These are phyloP conservation scores for Saitozyma podzolica DNA, from an alignment of 768 basidiomycete genomes.

Conservation along the genomic window DNA sequence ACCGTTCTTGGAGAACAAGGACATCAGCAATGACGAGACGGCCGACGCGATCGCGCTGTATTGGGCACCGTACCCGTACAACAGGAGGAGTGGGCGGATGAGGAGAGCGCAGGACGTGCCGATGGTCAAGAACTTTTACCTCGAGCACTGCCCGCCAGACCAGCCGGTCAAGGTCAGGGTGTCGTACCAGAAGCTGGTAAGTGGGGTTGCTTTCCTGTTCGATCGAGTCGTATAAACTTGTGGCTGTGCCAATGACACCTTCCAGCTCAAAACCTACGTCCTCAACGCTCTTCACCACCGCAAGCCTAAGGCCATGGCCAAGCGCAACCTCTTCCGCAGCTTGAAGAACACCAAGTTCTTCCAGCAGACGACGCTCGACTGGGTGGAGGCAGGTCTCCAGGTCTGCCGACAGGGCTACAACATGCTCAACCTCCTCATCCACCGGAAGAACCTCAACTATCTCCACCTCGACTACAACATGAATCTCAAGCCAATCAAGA, in stretches of 20 bases:
- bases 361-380: conserved; percentile 95
- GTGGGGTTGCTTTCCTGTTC: not conserved
- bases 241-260: not conserved
- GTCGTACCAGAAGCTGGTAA: conserved; percentile 92
- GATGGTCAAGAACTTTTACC: conserved; percentile 96
- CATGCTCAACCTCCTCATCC: conserved; percentile 97
- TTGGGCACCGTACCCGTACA: conserved; percentile 98
- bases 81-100: conserved; percentile 85
- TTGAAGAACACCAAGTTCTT: conserved; percentile 98
- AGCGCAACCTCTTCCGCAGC: conserved; percentile 87
- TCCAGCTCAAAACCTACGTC: conserved; percentile 76
- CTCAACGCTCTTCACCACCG: conserved; percentile 88
- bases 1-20: conserved; percentile 78
- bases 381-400: conserved; percentile 98
- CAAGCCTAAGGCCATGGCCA: conserved; percentile 93
- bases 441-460: conserved; percentile 77
- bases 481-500: conserved; percentile 93
- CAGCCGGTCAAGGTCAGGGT: conserved; percentile 98
- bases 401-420: conserved; percentile 99
- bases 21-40: conserved; percentile 83
- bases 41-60: conserved; percentile 96
- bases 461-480: conserved; percentile 96
- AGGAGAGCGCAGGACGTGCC: conserved; percentile 93
- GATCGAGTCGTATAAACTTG: not conserved
- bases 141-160: conserved; percentile 95